Percentiles rank a stretch among this genome's conserved stretches.
phyloP scores from a whole-genome alignment of 192 early-diverging fungal genomes.

The Coemansia sp. region DNA sequence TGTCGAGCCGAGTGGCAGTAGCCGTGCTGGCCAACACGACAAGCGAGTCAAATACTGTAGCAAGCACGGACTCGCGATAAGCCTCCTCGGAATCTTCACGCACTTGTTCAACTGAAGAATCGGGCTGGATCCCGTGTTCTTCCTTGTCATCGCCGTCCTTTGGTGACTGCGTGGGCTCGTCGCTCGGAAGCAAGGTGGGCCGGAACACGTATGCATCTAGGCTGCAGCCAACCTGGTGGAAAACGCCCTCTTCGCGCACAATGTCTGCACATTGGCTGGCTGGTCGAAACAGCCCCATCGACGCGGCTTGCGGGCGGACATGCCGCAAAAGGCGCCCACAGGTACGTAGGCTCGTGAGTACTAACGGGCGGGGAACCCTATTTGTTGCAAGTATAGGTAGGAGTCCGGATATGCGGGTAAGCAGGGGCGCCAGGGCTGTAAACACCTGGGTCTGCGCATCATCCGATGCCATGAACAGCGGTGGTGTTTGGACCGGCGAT shows the following conservation, averaged over 20 bases:
- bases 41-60: constrained; percentile 11
- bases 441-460: constrained; percentile 26
- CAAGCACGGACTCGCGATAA: constrained; percentile 15
- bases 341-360: neutral
- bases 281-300: constrained; percentile 18
- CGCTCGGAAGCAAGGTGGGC: neutral
- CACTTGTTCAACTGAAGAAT: constrained; percentile 3
- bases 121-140: neutral
- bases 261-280: neutral
- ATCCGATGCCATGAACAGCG: constrained; percentile 10
- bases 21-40: neutral
- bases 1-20: neutral
- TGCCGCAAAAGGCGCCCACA: constrained; percentile 14
- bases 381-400: neutral
- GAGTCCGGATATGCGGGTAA: constrained; percentile 3
- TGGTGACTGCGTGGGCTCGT: neutral
- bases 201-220: neutral
- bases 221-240: neutral
- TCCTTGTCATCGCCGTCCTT: too few species aligned
- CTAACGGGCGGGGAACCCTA: neutral
- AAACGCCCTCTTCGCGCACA: neutral
- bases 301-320: constrained; percentile 8
- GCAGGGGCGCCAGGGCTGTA: constrained; percentile 12
- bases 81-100: constrained; percentile 25
- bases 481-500: neutral